Conservation (phyloP, 208 protist genomes). For the Crithidia fasciculata region DNA sequence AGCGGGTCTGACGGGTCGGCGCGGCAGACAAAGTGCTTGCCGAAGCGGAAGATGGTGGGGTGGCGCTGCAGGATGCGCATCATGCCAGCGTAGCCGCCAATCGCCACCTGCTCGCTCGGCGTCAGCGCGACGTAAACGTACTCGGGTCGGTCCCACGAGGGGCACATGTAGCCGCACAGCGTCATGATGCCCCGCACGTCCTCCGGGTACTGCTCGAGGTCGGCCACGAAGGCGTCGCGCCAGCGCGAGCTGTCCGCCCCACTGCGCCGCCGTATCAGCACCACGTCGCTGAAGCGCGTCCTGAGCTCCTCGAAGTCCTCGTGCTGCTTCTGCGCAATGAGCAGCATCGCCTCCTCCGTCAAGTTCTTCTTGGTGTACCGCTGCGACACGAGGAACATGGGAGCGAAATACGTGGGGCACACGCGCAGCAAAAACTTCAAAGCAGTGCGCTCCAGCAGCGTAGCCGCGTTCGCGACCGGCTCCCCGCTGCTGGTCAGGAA, state of each 20-base stretch:
- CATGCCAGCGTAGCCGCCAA: conserved; percentile 77
- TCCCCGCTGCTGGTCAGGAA: conserved; percentile 44
- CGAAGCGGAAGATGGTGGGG: conserved; percentile 70
- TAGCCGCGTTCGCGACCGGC: conserved; percentile 14
- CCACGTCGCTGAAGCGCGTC: conserved; percentile 49
- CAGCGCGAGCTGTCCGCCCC: conserved; percentile 78
- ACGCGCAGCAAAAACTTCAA: conserved; percentile 77
- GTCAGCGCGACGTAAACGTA: conserved; percentile 83
- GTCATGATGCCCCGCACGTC: conserved; percentile 63
- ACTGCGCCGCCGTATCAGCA: conserved; percentile 63
- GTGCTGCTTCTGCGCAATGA: conserved; percentile 34
- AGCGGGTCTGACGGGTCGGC: conserved; percentile 75
- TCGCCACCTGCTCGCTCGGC: conserved; percentile 33
- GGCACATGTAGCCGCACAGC: conserved; percentile 61
- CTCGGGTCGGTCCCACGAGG: conserved; percentile 80
- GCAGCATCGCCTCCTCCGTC: conserved; percentile 43
- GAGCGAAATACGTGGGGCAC: conserved; percentile 79
- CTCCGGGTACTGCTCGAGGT: conserved; percentile 74
- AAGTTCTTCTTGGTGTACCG: conserved; percentile 88
- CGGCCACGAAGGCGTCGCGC: conserved; percentile 58
- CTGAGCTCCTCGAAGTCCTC: conserved; percentile 72
- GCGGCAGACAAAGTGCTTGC: conserved; percentile 73
- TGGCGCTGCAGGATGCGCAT: conserved; percentile 60
- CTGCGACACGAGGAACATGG: conserved; percentile 67
- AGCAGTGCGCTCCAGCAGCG: conserved; percentile 36